Base-by-base conservation (phyloP, 1,284 basidiomycete species). In the Erythrobasidium hasegawianum region DNA sequence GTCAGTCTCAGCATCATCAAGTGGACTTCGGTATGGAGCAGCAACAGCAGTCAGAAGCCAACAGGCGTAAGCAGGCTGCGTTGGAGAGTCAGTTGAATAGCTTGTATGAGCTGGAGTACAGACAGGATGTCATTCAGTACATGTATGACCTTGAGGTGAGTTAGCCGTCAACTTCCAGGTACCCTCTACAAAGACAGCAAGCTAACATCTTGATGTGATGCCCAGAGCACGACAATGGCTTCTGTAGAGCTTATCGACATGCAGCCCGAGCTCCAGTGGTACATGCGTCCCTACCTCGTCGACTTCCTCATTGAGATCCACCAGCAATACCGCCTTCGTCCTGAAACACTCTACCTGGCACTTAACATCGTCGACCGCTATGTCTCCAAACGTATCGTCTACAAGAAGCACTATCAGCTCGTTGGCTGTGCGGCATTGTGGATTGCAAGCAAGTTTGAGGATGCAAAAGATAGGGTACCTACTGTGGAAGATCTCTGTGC, bases 331-430 rank as follows among this genome's bases (percentile, higher is more conserved):
- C 86, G 93, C 50, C 85, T 99, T 47, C 90, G 95, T 40, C 93
- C 96, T 10, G 96, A 99, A 81, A 98, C 96, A 1, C 85, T 99
- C 68, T 98, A 97, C 80, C 88, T 99, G 76, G 90, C 95, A 26
- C 85, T 97, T 80, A 98, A 98, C 82, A 95, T 99, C 77, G 87
- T 98, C 77, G 96, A 99, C 79, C 92, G 96, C 73, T 99, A 98
- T 79, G 91, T 98, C 29, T 97, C 96, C 59, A 92, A 94, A 73
- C 90, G 96, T 52, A 89, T 98, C 72, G 96, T 98, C 62, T 97
- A 93, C 81, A 93, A 94, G 81, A 96, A 96, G 79, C 96, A 99
- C 80, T 98, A 97, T 78, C 96, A 99, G 77, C 88, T 99, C 58
- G 95, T 98, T 59, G 96, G 96, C 38, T 98, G 96, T 60, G 75